Conservation (phyloP, 2,329 filamentous ascomycete genomes). For the Paramyrothecium sp. region DNA sequence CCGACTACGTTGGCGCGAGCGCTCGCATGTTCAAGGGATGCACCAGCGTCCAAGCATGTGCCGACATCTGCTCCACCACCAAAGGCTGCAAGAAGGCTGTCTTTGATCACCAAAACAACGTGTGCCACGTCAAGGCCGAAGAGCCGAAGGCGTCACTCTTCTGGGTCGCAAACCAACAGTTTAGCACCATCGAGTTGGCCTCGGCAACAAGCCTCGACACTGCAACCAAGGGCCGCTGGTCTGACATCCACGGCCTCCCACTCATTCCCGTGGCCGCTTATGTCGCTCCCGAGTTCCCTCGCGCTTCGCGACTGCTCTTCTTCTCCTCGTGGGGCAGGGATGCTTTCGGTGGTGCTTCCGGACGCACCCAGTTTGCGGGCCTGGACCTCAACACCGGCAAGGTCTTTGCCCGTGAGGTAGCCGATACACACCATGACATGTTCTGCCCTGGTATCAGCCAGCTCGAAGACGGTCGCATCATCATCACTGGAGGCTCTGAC, state of each 20-base stretch:
- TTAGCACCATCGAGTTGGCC: conserved; percentile 10
- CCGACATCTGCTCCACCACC: conserved; percentile 12
- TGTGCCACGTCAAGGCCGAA: conserved; percentile 13
- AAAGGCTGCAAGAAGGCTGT: conserved; percentile 13
- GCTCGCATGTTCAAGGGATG: neutral
- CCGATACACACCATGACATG: conserved; percentile 51
- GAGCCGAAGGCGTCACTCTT: conserved; percentile 12
- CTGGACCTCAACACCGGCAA: conserved; percentile 11
- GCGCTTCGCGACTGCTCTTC: conserved; percentile 12
- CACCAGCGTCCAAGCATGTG: conserved; percentile 11
- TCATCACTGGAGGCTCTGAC: conserved; percentile 54
- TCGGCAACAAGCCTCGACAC: conserved; percentile 1
- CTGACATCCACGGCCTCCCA: conserved; percentile 13
- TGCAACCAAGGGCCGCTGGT: conserved; percentile 8
- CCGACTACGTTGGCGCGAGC: neutral
- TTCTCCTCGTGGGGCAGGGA: conserved; percentile 14
- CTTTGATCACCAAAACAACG: conserved; percentile 15
- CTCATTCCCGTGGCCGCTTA: conserved; percentile 15
- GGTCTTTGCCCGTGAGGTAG: conserved; percentile 26
- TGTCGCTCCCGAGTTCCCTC: conserved; percentile 12
- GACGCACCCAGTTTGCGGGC: conserved; percentile 12
- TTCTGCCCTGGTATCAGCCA: conserved; percentile 55
- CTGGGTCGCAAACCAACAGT: conserved; percentile 13
- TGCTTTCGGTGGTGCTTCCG: conserved; percentile 14
- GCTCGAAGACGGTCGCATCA: conserved; percentile 43